Percentiles rank a stretch among this genome's conserved stretches.
These are phyloP conservation scores for Mycena sanguinolenta DNA, from an alignment of 768 basidiomycete genomes.

Conservation along the genomic window DNA sequence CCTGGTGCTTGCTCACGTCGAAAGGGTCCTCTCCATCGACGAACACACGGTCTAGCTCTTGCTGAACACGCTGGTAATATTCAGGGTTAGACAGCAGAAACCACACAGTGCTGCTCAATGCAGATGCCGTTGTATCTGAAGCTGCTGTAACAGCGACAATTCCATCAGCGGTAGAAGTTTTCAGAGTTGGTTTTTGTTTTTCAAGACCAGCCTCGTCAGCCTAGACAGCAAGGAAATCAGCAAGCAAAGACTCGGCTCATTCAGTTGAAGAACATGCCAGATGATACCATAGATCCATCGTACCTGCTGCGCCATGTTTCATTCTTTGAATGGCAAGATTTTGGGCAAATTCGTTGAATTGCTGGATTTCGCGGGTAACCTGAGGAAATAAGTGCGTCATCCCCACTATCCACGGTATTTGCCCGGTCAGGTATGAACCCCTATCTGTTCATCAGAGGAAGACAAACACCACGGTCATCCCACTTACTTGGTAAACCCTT, in stretches of 20 bases:
- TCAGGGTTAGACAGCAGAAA: conserved; percentile 50
- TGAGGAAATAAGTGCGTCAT: background rate
- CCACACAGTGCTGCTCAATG: conserved; percentile 45
- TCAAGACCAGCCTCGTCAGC: conserved; percentile 54
- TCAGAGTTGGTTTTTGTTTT: conserved; percentile 43
- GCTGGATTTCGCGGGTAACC: background rate
- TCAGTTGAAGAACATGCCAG: background rate
- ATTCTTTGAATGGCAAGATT: background rate
- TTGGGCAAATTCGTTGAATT: background rate
- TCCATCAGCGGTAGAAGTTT: conserved; percentile 53
- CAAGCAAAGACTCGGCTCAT: background rate
- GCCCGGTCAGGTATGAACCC: conserved; percentile 54
- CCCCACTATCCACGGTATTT: conserved; percentile 38
- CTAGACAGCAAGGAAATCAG: conserved; percentile 34
- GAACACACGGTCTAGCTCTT: conserved; percentile 47
- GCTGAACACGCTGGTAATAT: conserved; percentile 33
- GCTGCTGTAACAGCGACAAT: conserved; percentile 53
- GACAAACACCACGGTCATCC: background rate
- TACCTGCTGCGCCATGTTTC: background rate
- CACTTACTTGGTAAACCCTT: conserved; percentile 57
- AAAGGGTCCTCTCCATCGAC: conserved; percentile 41
- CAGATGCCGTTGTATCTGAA: conserved; percentile 52
- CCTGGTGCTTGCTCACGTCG: conserved; percentile 26
- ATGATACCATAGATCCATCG: background rate
- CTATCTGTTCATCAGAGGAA: background rate